Base-by-base conservation (phyloP, 768 basidiomycete genomes). In the Lentinula sp. region DNA sequence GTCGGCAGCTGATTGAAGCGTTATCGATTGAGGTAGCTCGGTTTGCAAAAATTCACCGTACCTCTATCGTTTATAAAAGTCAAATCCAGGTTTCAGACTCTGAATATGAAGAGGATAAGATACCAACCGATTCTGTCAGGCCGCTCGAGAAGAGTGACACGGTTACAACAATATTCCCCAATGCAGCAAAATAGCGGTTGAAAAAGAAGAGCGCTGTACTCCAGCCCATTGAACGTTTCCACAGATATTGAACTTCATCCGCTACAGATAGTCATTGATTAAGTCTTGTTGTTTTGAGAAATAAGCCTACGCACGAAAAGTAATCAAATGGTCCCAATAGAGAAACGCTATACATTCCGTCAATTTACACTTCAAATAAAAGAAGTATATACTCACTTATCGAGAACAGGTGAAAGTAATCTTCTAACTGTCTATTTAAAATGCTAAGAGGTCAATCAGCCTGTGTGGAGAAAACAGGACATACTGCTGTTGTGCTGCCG, bases 321-420 rank as follows among this genome's bases (percentile, higher is more conserved):
- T 60, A 16, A 60, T 49, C 4, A 52, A 9, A 52, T 51, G 50
- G 18, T 60, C 59, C 59, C 59, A 60, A 16, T 60, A 60, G 9
- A 60, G 39, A 32, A 60, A 52, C 0, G 50, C 48, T 60, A 16
- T n/a, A 41, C 5, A 16, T 15, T 33, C 28, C 28, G 58, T 23
- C n/a, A 35, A n/a, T 12, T 3, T 12, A 49, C 1, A 42, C 42
- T 23, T 7, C n/a, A 16, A 35, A 6, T 9, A 6, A 7, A 5
- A 45, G 6, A 57, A 18, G n/a, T n/a, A 60, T 10, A 33, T 6
- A 28, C 59, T 23, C 20, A 60, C 59, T 43, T 36, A 52, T 60
- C 4, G 59, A 33, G 50, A 50, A 60, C 12, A 60, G 18, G 7
- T 51, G 50, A 5, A 60, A 60, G 18, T 60, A 60, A 49, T 49